Evolutionary conservation across 2,329 filamentous ascomycete species (phyloP), one percentile per base, ranked within the genome.

Genomic region (Nigrospora osmanthi): DNA sequence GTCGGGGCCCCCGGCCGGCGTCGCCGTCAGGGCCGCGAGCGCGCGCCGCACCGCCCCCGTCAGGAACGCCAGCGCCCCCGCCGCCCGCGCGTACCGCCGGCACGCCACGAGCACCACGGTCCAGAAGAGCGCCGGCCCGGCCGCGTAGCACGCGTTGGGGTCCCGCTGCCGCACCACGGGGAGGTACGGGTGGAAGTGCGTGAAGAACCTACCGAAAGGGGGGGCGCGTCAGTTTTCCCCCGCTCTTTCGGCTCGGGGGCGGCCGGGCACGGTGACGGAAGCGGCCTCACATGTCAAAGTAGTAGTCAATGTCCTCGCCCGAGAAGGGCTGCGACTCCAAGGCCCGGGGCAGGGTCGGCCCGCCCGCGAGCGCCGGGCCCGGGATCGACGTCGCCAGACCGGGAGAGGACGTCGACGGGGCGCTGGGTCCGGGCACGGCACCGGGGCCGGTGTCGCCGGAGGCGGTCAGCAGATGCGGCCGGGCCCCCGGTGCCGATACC

Each of bases 301-400:
- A 79, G 54, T 69, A 75, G 44, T 76, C 70, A 43, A 79, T 71
- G 37, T 79, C 75, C 36, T 73, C 69, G 1, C 72, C 71, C 0
- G 74, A 66, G 40, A 79, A 69, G 1, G 72, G 64, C 10, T 68
- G 66, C 4, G 68, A 70, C 3, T 67, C 70, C 11, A 79, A 54
- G 5, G 71, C 64, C 40, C 75, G 65, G 1, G 73, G 59, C 42
- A 62, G 46, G 55, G 55, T 50, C 46, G 63, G 47, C 38, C 58
- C 57, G 41, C 47, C 49, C 33, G 42, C 33, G 38, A 52, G 47
- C 31, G 48, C 49, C 23, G 23, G 23, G n/a, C 44, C 48, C 3
- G 43, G 28, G 15, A 49, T 39, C 33, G 48, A 58, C 32, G 55
- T 60, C 43, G 48, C 56, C 17, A 61, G 61, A 3, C 58, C 59